These are phyloP conservation scores for Candida caryicola DNA, from an alignment of 805 yeast species.

Conservation along the genomic window DNA sequence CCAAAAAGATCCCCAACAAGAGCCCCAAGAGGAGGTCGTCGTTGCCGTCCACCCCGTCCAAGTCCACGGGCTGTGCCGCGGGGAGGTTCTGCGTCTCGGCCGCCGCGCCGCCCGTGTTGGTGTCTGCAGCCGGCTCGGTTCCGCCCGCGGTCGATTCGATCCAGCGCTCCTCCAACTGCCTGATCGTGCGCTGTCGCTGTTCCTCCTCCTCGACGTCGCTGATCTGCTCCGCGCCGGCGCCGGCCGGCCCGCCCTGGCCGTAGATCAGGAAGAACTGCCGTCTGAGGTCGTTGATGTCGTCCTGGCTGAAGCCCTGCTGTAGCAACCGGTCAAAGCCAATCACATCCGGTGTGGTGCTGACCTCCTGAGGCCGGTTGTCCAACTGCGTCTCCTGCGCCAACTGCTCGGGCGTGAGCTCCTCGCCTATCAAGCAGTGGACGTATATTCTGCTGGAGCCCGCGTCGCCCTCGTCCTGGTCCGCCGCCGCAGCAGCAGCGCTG, in stretches of 20 bases:
- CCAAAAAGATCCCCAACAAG: constrained; percentile 70
- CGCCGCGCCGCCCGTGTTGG: constrained; percentile 5
- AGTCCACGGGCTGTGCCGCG: constrained; percentile 18
- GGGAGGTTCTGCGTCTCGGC: constrained; percentile 3
- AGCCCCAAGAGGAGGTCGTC: constrained; percentile 70
- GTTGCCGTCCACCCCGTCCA: constrained; percentile 41
- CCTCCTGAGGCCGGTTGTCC: constrained; percentile 50
- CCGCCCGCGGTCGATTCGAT: constrained; percentile 70
- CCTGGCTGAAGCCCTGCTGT: constrained; percentile 78
- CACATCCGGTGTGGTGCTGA: constrained; percentile 60
- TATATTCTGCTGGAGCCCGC: constrained; percentile 38
- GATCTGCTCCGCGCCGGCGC: constrained; percentile 17
- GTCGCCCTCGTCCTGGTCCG: constrained; percentile 1
- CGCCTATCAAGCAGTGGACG: constrained; percentile 80
- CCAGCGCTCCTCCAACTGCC: constrained; percentile 84
- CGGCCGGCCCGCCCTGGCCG: constrained; percentile 40
- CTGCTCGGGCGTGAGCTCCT: constrained; percentile 51
- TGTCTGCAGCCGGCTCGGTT: constrained; percentile 32
- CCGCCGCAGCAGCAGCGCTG: constrained; percentile 1
- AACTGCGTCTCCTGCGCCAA: constrained; percentile 56
- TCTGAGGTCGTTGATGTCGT: constrained; percentile 70
- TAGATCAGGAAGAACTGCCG: constrained; percentile 71
- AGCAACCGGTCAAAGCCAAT: constrained; percentile 83
- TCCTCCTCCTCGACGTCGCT: constrained; percentile 45
- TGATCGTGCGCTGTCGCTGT: constrained; percentile 32